Conservation (phyloP, 768 basidiomycete genomes). For the Russula sp. region DNA sequence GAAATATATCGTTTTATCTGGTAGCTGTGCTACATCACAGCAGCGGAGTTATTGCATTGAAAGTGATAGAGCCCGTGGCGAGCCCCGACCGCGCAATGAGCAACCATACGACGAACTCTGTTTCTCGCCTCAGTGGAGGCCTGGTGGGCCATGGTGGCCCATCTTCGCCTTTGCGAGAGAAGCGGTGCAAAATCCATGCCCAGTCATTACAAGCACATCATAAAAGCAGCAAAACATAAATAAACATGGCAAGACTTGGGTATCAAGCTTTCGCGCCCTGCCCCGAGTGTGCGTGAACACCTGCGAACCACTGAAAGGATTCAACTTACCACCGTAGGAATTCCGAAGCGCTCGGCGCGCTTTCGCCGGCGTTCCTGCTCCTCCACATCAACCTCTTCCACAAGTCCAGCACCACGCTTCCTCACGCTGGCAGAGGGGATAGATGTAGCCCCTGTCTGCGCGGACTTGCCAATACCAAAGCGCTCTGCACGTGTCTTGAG, state of each 20-base stretch:
- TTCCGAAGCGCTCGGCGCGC: slow-evolving; percentile 24
- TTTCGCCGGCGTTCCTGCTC: slow-evolving; percentile 23
- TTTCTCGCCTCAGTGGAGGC: too few species aligned
- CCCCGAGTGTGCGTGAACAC: background rate
- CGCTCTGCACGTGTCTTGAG: slow-evolving; percentile 49
- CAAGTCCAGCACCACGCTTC: slow-evolving; percentile 38
- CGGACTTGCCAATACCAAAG: slow-evolving; percentile 37
- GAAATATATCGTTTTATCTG: too few species aligned
- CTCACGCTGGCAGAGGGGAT: slow-evolving; percentile 14
- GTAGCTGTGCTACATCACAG: too few species aligned
- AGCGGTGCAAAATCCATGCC: background rate
- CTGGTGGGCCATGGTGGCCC: too few species aligned
- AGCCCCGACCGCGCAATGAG: too few species aligned
- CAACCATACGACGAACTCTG: too few species aligned
- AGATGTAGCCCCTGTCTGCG: slow-evolving; percentile 4
- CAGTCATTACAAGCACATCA: slow-evolving; percentile 6
- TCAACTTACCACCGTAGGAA: slow-evolving; percentile 3
- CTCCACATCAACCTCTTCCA: slow-evolving; percentile 28
- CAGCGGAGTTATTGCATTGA: too few species aligned
- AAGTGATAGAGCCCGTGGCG: too few species aligned
- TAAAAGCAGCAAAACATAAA: slow-evolving; percentile 1
- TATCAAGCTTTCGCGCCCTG: slow-evolving; percentile 19
- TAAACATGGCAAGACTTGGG: background rate
- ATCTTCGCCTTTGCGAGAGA: too few species aligned
- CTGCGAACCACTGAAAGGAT: background rate